A percentile compares a stretch with the other conserved stretches of the same genome.
phyloP scores from a whole-genome alignment of 2,329 filamentous ascomycete genomes.

The Dactylellina parvicollis region DNA sequence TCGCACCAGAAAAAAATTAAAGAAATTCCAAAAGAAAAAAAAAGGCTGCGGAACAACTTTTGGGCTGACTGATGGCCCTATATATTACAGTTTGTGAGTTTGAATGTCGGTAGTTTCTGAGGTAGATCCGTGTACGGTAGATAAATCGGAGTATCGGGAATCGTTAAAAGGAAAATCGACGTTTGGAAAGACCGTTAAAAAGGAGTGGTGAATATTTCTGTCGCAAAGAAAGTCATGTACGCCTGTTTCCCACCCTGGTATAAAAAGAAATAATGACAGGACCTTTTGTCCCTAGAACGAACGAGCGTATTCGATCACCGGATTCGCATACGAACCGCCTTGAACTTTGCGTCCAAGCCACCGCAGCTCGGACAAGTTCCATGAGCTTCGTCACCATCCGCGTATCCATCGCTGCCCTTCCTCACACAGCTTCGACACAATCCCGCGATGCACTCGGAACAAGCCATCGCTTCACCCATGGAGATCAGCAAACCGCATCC shows the following conservation, averaged over 20 bases:
- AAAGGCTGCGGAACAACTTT: slow-evolving; percentile 29
- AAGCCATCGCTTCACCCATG: slow-evolving; percentile 51
- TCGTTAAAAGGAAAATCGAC: slow-evolving; percentile 5
- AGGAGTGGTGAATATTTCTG: not conserved
- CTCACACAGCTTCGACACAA: slow-evolving; percentile 50
- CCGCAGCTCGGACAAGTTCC: slow-evolving; percentile 49
- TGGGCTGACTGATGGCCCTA: slow-evolving; percentile 33
- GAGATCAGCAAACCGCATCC: slow-evolving; percentile 45
- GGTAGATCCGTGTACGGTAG: slow-evolving; percentile 26
- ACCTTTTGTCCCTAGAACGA: not conserved
- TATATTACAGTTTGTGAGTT: slow-evolving; percentile 48
- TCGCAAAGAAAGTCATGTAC: not conserved
- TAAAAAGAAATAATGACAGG: not conserved
- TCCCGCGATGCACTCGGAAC: slow-evolving; percentile 53
- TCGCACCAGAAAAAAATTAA: slow-evolving; percentile 36
- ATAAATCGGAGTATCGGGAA: slow-evolving; percentile 25
- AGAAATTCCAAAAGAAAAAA: slow-evolving; percentile 7
- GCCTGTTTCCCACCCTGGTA: not conserved
- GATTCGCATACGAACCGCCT: slow-evolving; percentile 50
- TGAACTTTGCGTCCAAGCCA: slow-evolving; percentile 51
- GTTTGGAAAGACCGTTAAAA: not conserved
- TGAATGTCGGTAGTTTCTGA: slow-evolving; percentile 8
- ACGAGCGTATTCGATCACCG: slow-evolving; percentile 17
- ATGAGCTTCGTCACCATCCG: slow-evolving; percentile 48
- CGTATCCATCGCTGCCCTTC: slow-evolving; percentile 50